These are phyloP conservation scores for Thermothielavioides terrestris DNA, from an alignment of 495 filamentous ascomycete genomes.

Conservation along the genomic window DNA sequence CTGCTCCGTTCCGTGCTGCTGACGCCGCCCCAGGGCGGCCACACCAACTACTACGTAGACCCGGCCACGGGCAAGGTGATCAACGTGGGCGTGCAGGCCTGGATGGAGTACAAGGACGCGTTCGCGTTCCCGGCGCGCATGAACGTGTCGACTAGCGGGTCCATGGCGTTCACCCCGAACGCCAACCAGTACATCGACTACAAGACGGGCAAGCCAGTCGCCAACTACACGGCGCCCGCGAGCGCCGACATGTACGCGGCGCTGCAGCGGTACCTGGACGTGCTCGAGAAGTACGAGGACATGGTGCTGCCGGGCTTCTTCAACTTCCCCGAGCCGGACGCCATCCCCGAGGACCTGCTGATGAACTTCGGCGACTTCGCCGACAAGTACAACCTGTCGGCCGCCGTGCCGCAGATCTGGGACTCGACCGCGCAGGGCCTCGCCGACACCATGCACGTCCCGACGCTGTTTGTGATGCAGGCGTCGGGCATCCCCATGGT, in stretches of 20 bases:
- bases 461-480: conserved; percentile 32
- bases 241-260: conserved; percentile 17
- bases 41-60: conserved; percentile 31
- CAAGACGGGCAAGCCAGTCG: conserved; percentile 22
- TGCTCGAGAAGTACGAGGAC: conserved; percentile 28
- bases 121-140: conserved; percentile 28
- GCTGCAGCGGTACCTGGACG: conserved; percentile 25
- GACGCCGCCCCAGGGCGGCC: conserved; percentile 27
- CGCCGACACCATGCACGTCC: conserved; percentile 29
- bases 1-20: neutral
- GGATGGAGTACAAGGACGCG: conserved; percentile 16
- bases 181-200: conserved; percentile 31
- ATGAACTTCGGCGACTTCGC: conserved; percentile 37
- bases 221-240: conserved; percentile 4
- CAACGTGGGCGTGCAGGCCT: conserved; percentile 32
- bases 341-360: conserved; percentile 37
- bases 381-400: conserved; percentile 22
- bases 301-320: conserved; percentile 29
- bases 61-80: conserved; percentile 20
- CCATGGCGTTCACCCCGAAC: conserved; percentile 6
- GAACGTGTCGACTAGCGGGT: conserved; percentile 21
- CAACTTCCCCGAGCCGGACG: conserved; percentile 26
- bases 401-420: conserved; percentile 10
- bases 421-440: conserved; percentile 27
- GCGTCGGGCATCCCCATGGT: conserved; percentile 30